A percentile compares a stretch with the other conserved stretches of the same genome.
Conservation (phyloP, 805 yeast species). For the Gaillardinia entomophila region DNA sequence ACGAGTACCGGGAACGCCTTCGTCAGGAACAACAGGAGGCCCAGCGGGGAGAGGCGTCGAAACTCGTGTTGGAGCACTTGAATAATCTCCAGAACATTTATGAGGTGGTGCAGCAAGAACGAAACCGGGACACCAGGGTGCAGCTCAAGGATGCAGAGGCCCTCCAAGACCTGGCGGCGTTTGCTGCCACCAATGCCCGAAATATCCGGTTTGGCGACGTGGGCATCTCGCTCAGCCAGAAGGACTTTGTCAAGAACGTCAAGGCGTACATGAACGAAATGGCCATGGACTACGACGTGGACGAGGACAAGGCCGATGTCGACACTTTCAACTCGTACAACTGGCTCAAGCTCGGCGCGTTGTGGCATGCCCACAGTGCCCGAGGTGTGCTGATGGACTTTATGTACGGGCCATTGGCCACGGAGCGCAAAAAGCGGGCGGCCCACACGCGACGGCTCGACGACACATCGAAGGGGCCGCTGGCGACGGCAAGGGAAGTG, state of each 20-base stretch:
- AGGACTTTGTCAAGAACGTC: conserved; percentile 38
- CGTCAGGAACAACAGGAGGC: conserved; percentile 41
- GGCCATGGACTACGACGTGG: conserved; percentile 4
- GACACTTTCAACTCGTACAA: conserved; percentile 41
- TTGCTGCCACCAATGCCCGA: conserved; percentile 60
- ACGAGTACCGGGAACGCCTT: conserved; percentile 19
- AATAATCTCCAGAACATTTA: conserved; percentile 43
- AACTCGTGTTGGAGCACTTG: conserved; percentile 40
- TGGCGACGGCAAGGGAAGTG: conserved; percentile 44
- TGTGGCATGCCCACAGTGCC: conserved; percentile 41
- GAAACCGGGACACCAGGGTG: conserved; percentile 27
- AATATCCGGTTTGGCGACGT: conserved; percentile 55
- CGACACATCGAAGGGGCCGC: conserved; percentile 34
- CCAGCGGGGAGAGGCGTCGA: conserved; percentile 54
- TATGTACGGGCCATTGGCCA: conserved; percentile 64
- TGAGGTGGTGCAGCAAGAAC: conserved; percentile 30
- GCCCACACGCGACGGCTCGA: conserved; percentile 28
- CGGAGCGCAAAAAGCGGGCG: conserved; percentile 46
- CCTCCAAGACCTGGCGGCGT: conserved; percentile 51
- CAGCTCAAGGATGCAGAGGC: conserved; percentile 56
- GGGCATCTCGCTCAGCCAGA: conserved; percentile 43
- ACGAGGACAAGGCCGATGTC: conserved; percentile 11
- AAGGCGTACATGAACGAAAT: conserved; percentile 22
- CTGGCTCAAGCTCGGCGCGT: conserved; percentile 56
- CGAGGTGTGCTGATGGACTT: conserved; percentile 52